Evolutionary conservation across 352 stramenopile genomes (phyloP).

Genomic region (Phytophthora parvispora): DNA sequence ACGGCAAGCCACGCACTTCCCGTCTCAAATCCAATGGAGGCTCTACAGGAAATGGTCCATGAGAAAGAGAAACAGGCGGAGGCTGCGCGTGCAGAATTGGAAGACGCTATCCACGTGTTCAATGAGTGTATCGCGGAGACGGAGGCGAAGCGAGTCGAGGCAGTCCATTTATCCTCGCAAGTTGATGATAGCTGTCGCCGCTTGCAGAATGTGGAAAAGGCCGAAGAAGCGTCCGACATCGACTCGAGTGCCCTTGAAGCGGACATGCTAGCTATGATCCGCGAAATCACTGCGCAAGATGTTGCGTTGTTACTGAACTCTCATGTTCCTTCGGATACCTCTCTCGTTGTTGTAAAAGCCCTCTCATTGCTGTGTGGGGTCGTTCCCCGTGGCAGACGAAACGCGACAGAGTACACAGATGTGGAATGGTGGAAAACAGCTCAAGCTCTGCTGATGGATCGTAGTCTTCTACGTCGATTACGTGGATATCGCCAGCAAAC

Average conservation of each 20-base stretch:
- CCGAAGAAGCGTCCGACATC: constrained; percentile 56
- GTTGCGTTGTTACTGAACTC: constrained; percentile 74
- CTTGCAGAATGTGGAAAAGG: constrained; percentile 56
- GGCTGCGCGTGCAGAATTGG: constrained; percentile 31
- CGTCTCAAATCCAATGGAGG: constrained; percentile 19
- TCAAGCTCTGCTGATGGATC: constrained; percentile 86
- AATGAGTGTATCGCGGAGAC: constrained; percentile 84
- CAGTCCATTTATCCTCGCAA: constrained; percentile 53
- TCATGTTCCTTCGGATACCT: constrained; percentile 56
- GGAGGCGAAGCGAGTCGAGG: constrained; percentile 64
- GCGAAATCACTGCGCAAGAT: constrained; percentile 79
- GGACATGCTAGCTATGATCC: constrained; percentile 70
- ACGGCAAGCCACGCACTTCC: background rate
- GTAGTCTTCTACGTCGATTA: constrained; percentile 67
- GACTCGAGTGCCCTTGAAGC: constrained; percentile 67
- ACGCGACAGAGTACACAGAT: constrained; percentile 77
- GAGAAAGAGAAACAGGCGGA: constrained; percentile 30
- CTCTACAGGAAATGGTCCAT: constrained; percentile 28
- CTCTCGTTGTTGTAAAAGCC: constrained; percentile 76
- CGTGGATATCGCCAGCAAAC: constrained; percentile 60
- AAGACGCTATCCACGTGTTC: constrained; percentile 57
- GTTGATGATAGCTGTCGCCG: constrained; percentile 68
- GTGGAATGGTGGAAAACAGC: constrained; percentile 86
- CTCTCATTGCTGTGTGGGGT: constrained; percentile 78
- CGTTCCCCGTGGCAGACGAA: constrained; percentile 57